Conservation (phyloP, 192 early-diverging fungal genomes). For the Geranomyces variabilis region DNA sequence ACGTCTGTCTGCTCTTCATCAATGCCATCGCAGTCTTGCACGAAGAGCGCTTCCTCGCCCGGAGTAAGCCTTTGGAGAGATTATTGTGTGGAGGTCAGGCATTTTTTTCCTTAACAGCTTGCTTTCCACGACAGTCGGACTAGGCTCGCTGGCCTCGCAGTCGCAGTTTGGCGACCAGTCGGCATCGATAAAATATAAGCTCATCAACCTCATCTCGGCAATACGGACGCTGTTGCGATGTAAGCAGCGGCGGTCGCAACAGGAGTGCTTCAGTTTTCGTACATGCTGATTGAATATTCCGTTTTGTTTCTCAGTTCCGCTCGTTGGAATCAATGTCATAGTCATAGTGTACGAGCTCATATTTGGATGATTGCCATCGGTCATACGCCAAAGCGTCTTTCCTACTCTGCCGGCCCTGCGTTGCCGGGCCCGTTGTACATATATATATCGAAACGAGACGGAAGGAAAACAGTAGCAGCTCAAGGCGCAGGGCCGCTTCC, state of each 20-base stretch:
- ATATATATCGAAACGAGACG: too few species aligned
- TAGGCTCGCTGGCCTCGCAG: slow-evolving; percentile 57
- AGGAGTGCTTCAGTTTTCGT: background rate
- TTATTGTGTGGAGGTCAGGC: background rate
- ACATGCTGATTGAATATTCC: background rate
- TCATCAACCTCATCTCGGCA: slow-evolving; percentile 88
- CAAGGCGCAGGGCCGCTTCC: too few species aligned
- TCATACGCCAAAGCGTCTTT: too few species aligned
- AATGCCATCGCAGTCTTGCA: slow-evolving; percentile 89
- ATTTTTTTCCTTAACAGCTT: background rate
- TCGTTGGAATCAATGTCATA: slow-evolving; percentile 78
- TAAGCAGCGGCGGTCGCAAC: slow-evolving; percentile 57
- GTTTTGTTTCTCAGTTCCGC: slow-evolving; percentile 60
- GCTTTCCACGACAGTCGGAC: slow-evolving; percentile 62
- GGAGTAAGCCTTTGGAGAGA: slow-evolving; percentile 62
- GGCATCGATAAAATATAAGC: slow-evolving; percentile 74
- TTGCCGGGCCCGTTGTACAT: too few species aligned
- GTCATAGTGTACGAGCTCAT: slow-evolving; percentile 82
- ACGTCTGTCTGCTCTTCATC: slow-evolving; percentile 77
- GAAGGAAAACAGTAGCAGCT: too few species aligned
- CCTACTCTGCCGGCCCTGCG: too few species aligned
- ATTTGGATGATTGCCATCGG: slow-evolving; percentile 59
- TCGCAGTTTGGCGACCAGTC: slow-evolving; percentile 66
- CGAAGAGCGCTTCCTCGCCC: slow-evolving; percentile 89
- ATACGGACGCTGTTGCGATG: slow-evolving; percentile 87